Evolutionary conservation across 2,329 filamentous ascomycete genomes (phyloP).

Genomic region (Moelleriella libera): DNA sequence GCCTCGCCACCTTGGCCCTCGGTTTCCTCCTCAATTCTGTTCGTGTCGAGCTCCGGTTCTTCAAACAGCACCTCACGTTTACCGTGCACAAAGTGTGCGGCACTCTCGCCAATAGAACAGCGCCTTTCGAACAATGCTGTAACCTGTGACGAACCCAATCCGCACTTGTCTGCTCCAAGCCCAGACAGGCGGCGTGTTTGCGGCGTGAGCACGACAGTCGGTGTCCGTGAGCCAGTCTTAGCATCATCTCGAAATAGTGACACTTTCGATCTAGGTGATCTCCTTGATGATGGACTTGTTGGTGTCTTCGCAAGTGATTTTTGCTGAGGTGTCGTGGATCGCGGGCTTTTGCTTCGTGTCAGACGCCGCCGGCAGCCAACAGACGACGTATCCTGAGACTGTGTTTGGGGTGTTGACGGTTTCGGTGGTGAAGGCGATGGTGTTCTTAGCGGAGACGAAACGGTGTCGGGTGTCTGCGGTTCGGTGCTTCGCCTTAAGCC

Average conservation of each 20-base stretch:
- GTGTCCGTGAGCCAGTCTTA: conserved; percentile 42
- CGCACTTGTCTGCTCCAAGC: conserved; percentile 53
- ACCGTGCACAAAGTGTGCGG: conserved; percentile 47
- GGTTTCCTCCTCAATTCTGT: conserved; percentile 46
- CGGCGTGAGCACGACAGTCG: conserved; percentile 44
- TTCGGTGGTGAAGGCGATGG: conserved; percentile 13
- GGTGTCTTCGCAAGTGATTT: conserved; percentile 3
- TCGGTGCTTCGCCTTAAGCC: conserved; percentile 32
- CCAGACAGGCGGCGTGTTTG: conserved; percentile 44
- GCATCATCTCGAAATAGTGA: conserved; percentile 39
- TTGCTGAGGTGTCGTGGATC: conserved; percentile 6
- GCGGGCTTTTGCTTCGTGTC: conserved; percentile 5
- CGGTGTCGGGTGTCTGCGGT: conserved; percentile 15
- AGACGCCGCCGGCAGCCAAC: background rate
- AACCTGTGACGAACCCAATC: conserved; percentile 63
- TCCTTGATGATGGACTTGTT: conserved; percentile 4
- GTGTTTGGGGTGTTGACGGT: conserved; percentile 7
- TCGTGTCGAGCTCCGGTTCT: conserved; percentile 47
- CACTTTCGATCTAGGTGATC: conserved; percentile 8
- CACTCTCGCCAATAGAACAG: conserved; percentile 54
- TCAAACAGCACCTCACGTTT: conserved; percentile 43
- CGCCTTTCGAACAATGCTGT: conserved; percentile 58
- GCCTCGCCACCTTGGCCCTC: conserved; percentile 44
- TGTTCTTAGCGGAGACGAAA: conserved; percentile 4
- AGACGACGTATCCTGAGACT: background rate